Conservation (phyloP, 1,284 basidiomycete species). For the Agaricales sp. region DNA sequence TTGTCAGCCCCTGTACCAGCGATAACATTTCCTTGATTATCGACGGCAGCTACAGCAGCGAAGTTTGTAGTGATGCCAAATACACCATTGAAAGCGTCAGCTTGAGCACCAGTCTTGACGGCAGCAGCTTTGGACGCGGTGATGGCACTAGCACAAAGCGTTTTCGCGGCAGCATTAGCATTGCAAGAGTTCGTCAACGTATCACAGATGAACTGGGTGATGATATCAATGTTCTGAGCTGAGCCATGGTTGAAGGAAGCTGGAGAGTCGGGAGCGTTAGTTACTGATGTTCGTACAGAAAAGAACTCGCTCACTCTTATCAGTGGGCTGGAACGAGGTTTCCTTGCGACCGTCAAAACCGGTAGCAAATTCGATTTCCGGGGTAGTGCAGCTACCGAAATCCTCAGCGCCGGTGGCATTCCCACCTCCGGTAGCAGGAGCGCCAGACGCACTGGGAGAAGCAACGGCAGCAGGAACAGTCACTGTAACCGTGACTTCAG, state of each 20-base stretch:
- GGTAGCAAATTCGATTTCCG: conserved; percentile 48
- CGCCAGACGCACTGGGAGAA: conserved; percentile 12
- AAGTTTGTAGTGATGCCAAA: conserved; percentile 28
- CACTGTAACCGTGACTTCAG: conserved; percentile 14
- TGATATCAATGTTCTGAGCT: conserved; percentile 44
- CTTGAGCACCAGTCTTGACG: conserved; percentile 33
- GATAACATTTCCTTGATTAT: conserved; percentile 15
- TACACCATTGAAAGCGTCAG: conserved; percentile 40
- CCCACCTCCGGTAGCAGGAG: conserved; percentile 1
- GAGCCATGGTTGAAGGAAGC: conserved; percentile 39
- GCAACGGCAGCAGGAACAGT: conserved; percentile 13
- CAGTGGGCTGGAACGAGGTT: conserved; percentile 40
- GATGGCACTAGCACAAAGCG: conserved; percentile 28
- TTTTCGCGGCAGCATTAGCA: conserved; percentile 33
- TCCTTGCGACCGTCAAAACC: conserved; percentile 52
- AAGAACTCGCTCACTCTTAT: conserved; percentile 22
- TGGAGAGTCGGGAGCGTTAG: conserved; percentile 11
- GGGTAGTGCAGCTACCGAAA: conserved; percentile 47
- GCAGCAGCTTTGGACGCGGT: conserved; percentile 26
- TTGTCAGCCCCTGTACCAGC: neutral
- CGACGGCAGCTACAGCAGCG: conserved; percentile 12
- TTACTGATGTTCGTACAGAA: conserved; percentile 8
- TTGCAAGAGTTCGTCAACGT: conserved; percentile 32
- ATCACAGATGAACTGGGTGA: conserved; percentile 42
- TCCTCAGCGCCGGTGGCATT: conserved; percentile 25